Percentiles rank a stretch among this genome's conserved stretches.
Conservation (phyloP, 345 rosid genomes). For the Hibiscus tridactylites region DNA sequence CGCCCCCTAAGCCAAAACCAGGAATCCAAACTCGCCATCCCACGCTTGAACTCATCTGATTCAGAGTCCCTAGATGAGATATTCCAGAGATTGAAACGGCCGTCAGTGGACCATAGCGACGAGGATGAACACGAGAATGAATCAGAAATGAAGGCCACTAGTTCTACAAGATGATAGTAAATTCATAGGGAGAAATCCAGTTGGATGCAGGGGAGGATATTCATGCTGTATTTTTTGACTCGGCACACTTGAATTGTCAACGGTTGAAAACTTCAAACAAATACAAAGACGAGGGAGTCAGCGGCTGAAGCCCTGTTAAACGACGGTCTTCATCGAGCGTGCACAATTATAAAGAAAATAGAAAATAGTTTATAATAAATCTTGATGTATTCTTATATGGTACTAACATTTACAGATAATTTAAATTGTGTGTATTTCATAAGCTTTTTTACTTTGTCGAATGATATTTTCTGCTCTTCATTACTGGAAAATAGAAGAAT, state of each 20-base stretch:
- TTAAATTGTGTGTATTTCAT: too few species aligned
- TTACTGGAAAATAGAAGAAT: not conserved
- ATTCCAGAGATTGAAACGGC: constrained; percentile 78
- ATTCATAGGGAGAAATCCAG: not conserved
- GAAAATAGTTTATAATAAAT: not conserved
- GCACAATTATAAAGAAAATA: too few species aligned
- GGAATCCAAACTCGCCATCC: constrained; percentile 27
- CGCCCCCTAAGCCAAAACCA: constrained; percentile 25
- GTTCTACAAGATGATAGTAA: constrained; percentile 21
- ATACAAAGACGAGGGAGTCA: not conserved
- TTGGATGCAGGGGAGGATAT: not conserved
- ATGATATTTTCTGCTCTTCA: not conserved
- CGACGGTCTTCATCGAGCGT: too few species aligned
- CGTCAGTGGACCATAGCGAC: constrained; percentile 33
- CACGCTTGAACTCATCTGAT: constrained; percentile 31
- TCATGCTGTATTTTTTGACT: not conserved
- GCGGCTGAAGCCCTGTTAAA: too few species aligned
- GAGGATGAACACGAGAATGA: constrained; percentile 23
- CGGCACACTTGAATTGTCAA: not conserved
- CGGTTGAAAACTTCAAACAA: not conserved
- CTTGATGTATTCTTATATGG: too few species aligned
- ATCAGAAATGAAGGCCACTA: constrained; percentile 15
- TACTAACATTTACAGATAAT: too few species aligned
- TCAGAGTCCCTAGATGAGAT: constrained; percentile 71
- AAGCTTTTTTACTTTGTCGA: too few species aligned